phyloP scores from a whole-genome alignment of 805 yeast genomes.

The Wickerhamiella shivajii region DNA sequence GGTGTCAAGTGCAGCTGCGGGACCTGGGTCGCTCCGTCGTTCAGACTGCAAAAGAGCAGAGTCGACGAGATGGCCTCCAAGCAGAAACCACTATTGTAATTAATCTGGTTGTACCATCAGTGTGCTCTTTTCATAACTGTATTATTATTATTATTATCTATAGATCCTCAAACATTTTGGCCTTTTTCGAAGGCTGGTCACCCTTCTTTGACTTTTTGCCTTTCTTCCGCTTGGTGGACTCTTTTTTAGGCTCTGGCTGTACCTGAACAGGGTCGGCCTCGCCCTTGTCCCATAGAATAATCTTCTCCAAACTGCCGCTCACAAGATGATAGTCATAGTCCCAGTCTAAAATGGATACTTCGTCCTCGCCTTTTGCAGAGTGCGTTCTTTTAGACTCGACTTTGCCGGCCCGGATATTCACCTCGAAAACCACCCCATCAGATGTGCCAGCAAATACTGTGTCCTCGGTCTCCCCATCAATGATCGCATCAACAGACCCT shows the following conservation, averaged over 20 bases:
- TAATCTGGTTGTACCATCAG: background rate
- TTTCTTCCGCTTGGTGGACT: background rate
- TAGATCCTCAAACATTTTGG: conserved; percentile 6
- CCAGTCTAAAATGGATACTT: conserved; percentile 59
- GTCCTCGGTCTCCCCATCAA: conserved; percentile 31
- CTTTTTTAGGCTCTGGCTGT: background rate
- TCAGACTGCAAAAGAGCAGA: conserved; percentile 65
- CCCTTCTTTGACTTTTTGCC: conserved; percentile 4
- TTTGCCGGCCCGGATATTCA: conserved; percentile 50
- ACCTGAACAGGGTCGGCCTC: conserved; percentile 10
- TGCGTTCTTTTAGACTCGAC: conserved; percentile 55
- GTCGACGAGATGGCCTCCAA: conserved; percentile 44
- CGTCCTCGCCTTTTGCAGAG: conserved; percentile 41
- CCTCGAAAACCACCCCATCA: conserved; percentile 55
- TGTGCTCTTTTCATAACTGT: background rate
- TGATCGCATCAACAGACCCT: conserved; percentile 59
- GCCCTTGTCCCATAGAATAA: conserved; percentile 54
- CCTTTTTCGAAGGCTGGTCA: background rate
- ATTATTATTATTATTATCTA: background rate
- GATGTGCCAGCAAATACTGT: conserved; percentile 41
- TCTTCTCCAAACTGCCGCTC: conserved; percentile 68
- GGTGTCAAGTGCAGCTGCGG: conserved; percentile 94
- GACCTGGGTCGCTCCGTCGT: conserved; percentile 86
- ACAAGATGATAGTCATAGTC: conserved; percentile 70
- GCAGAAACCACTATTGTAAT: conserved; percentile 7